Conservation (phyloP, 768 basidiomycete genomes). For the Termitomyces sp. region DNA sequence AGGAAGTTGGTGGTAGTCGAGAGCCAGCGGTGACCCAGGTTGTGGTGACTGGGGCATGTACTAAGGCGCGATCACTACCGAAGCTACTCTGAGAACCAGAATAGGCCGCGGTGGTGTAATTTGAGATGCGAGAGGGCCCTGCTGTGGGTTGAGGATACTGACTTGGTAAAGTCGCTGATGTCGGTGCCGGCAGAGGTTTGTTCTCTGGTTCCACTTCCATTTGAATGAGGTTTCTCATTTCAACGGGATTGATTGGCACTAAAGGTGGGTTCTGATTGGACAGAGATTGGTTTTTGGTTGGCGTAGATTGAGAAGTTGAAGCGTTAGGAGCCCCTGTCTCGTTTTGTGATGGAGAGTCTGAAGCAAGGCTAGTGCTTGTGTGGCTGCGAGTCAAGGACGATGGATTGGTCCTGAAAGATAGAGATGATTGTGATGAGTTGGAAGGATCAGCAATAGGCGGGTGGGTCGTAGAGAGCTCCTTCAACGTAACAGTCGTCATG, state of each 20-base stretch:
- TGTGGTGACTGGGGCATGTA: conserved; percentile 1
- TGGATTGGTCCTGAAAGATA: conserved; percentile 22
- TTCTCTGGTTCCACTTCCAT: conserved; percentile 12
- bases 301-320: neutral
- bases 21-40: conserved; percentile 4
- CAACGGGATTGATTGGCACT: neutral
- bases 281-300: neutral
- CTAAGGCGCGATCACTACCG: neutral
- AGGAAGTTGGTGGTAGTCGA: conserved; percentile 1
- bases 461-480: conserved; percentile 17
- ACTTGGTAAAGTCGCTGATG: neutral
- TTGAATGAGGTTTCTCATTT: conserved; percentile 8
- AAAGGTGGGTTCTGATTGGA: neutral
- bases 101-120: neutral
- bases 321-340: neutral
- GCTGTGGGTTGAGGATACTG: conserved; percentile 3
- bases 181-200: conserved; percentile 3
- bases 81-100: neutral
- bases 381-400: conserved; percentile 10
- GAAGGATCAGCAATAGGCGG: neutral
- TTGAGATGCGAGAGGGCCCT: neutral
- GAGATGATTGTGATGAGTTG: conserved; percentile 22
- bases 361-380: neutral
- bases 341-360: neutral
- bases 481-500: conserved; percentile 17